A percentile compares a stretch with the other conserved stretches of the same genome.
phyloP scores from a whole-genome alignment of 352 stramenopile species.

The Phytophthora europaea region DNA sequence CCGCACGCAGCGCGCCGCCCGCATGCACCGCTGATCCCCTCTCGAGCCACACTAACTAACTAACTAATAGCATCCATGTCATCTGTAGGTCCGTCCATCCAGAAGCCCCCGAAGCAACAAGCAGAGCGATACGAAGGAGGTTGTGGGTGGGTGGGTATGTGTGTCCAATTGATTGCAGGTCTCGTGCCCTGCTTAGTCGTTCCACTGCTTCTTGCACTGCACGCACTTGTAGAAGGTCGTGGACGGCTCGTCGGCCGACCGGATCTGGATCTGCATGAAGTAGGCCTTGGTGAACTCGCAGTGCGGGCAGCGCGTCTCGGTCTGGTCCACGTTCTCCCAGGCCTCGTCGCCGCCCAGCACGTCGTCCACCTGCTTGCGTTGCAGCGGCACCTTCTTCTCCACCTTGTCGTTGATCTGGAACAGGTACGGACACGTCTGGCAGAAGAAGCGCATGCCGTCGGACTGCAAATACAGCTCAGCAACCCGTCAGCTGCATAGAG shows the following conservation, averaged over 20 bases:
- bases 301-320: slow-evolving; percentile 94
- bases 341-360: slow-evolving; percentile 97
- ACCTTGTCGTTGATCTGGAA: slow-evolving; percentile 91
- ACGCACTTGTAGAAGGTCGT: slow-evolving; percentile 99
- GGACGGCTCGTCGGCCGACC: slow-evolving; percentile 98
- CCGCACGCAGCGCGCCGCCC: slow-evolving; percentile 46
- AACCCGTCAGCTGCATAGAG: slow-evolving; percentile 1
- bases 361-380: slow-evolving; percentile 99
- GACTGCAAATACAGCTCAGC: slow-evolving; percentile 41
- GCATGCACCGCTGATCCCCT: slow-evolving; percentile 25
- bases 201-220: slow-evolving; percentile 98
- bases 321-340: slow-evolving; percentile 99
- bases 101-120: neutral
- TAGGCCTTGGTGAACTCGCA: slow-evolving; percentile 98
- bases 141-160: neutral
- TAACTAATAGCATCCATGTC: slow-evolving; percentile 12
- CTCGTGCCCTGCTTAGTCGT: slow-evolving; percentile 63
- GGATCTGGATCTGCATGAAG: slow-evolving; percentile 99
- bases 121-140: neutral
- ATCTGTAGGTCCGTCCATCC: slow-evolving; percentile 8
- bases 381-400: slow-evolving; percentile 91
- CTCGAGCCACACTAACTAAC: slow-evolving; percentile 10
- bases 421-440: slow-evolving; percentile 90
- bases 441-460: slow-evolving; percentile 93
- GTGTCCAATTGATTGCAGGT: neutral